Evolutionary conservation across 371 early-diverging fungal species (phyloP), one percentile per base, ranked within the genome.

Genomic region (Basidiobolus heterosporus): DNA sequence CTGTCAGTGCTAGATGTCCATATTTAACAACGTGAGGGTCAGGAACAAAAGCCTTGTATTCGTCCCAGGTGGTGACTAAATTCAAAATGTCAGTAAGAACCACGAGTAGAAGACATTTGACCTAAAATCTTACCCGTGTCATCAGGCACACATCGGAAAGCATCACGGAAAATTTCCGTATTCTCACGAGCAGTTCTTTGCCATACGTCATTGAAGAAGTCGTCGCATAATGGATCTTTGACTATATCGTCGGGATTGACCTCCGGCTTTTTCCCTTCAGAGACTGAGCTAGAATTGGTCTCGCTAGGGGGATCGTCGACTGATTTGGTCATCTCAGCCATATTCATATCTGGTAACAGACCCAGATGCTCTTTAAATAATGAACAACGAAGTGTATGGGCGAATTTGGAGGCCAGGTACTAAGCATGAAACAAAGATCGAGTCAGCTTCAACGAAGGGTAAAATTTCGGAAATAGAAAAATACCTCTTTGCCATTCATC

Each of bases 331-430:
- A 42, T 2, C 42, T 42, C 42, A 3, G 17, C 42, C 57, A 30
- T 21, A 18, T 41, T 15, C 19, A n/a, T 9, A 38, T 38, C 36
- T 5, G n/a, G 23, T 17, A 82, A 48, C 1, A 85, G 54, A 5
- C 92, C 92, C 9, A 84, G 53, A 55, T 91, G 91, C 53, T 91
- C 91, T 46, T 78, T 78, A 65, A 86, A 87, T n/a, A 91, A 55
- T 36, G 74, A 72, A 51, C 74, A 69, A 0, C 91, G 74, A 43
- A 91, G 59, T 6, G 75, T 70, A 51, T 78, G 78, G 0, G 85
- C 89, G 53, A 86, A 78, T 40, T 71, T 68, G 24, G 77, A 67
- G 3, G 79, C 88, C 54, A 77, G 55, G 56, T 76, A 79, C 72
- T 74, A 60, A 3, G 19, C 13, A 15, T 46, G 38, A 37, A 19